Evolutionary conservation across 2,329 filamentous ascomycete genomes (phyloP), one percentile per base, ranked within the genome.

Genomic region (Cytospora chrysosperma): DNA sequence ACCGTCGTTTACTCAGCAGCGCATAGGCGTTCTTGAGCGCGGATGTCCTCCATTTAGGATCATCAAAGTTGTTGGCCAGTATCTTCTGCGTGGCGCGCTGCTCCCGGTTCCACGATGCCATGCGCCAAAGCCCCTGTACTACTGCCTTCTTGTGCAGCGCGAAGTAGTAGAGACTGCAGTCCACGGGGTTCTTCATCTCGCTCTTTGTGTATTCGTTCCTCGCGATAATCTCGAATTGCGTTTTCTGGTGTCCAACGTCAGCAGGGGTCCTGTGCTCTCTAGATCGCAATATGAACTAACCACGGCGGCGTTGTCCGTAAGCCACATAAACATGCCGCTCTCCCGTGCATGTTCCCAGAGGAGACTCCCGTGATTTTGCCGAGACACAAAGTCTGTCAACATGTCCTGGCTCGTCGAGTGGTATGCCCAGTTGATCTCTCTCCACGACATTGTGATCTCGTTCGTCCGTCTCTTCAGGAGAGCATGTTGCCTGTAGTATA

Each of bases 11-110:
- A 68, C 94, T 95, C 72, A 99, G 88, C 61, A 99, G 77, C 3
- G 95, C 94, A 76, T 97, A 99, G 0, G 95, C 95, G 74, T 99
- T 99, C 77, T 99, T 99, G 65, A 96, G 79, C 0, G 95, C 95
- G 5, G 92, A 87, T 1, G 91, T 96, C 73, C 86, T 90, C 91
- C 95, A 98, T 69, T 91, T 89, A 0, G 88, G 83, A 66, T 97
- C 91, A 4, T 86, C 82, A 74, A 99, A 99, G 74, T 98, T 93
- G 71, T 97, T 96, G n/a, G 89, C 84, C 26, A 99, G 80, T 32
- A 99, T 82, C 65, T 85, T 87, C 65, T 89, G 85, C 0, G 95
- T 99, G 0, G 90, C 87, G 2, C 76, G 80, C 75, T 98, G 95
- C 75, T 99, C 96, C 63, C 84, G 86, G 70, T 96, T 90, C 88